Evolutionary conservation across 2,329 filamentous ascomycete genomes (phyloP), one percentile per base, ranked within the genome.

Genomic region (Colletotrichum cereale): DNA sequence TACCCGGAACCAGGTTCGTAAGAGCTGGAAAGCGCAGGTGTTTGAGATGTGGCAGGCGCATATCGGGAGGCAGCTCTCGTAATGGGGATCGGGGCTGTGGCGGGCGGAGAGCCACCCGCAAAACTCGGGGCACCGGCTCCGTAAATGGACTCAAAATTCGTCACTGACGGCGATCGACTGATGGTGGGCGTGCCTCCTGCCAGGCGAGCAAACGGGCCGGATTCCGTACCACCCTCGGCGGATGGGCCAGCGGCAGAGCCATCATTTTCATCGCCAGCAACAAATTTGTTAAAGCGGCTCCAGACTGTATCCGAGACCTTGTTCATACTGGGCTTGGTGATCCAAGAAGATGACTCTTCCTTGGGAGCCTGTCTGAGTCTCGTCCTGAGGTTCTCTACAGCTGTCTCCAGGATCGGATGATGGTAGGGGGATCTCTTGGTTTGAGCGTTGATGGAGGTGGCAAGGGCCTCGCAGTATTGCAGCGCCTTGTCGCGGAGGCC

Each of bases 261-360:
- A 62, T 94, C 92, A 63, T 89, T 89, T 66, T 98, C 96, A 71
- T 98, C 96, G 18, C 96, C 97, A 62, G 93, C 91, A 72, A 99
- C 95, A 78, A 99, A 99, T 77, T 95, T 98, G 82, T 95, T 98
- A 83, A 99, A 98, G 71, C 93, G 94, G 74, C 91, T 95, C 88
- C 94, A 95, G 79, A 98, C 90, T 42, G 93, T 94, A 73, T 93
- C 95, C 2, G 95, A 96, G 0, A 98, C 94, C 82, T 97, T 97
- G 81, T 97, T 95, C 89, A 98, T 97, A 80, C 91, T 98, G 8
- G 96, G 95, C 80, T 96, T 97, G 1, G 94, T 92, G 63, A 99
- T 96, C 94, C 96, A 97, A 2, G 95, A 96, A 26, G 90, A 91
- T 8, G 91, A 91, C 66, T 89, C 91, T 75, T 96, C 94, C 78